A percentile compares a stretch with the other conserved stretches of the same genome.
Conservation (phyloP, 2,329 filamentous ascomycete genomes). For the Metarhizium robertsii region DNA sequence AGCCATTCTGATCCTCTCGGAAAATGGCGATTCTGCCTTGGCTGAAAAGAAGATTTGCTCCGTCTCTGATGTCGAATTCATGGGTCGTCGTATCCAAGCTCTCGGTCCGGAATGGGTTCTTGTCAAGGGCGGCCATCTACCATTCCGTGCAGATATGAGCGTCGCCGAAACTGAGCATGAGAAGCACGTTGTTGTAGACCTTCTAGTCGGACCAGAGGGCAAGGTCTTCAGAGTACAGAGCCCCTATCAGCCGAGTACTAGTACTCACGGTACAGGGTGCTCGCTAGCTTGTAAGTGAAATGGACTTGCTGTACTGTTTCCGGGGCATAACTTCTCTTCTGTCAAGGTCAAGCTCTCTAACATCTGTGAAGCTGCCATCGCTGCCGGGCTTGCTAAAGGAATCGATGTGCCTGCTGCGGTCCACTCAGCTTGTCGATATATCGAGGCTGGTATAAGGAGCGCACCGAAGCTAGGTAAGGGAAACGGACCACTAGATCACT, state of each 20-base stretch:
- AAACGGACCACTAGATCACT: conserved; percentile 68
- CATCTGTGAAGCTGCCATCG: conserved; percentile 53
- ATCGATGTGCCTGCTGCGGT: conserved; percentile 49
- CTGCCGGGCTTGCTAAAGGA: conserved; percentile 59
- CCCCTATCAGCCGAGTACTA: conserved; percentile 60
- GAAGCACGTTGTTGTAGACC: conserved; percentile 61
- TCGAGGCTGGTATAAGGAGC: conserved; percentile 61
- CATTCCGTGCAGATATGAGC: conserved; percentile 55
- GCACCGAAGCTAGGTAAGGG: conserved; percentile 56
- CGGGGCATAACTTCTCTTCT: no score
- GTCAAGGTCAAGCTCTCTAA: neutral
- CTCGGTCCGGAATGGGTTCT: conserved; percentile 75
- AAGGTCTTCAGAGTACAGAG: conserved; percentile 57
- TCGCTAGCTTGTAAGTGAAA: conserved; percentile 68
- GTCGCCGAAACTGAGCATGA: conserved; percentile 51
- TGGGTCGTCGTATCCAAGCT: conserved; percentile 56
- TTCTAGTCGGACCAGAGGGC: conserved; percentile 55
- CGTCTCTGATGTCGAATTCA: conserved; percentile 55
- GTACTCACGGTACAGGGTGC: conserved; percentile 93
- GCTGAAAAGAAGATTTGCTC: conserved; percentile 33
- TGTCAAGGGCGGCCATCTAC: conserved; percentile 85
- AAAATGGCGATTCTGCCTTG: conserved; percentile 28
- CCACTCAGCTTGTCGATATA: conserved; percentile 58
- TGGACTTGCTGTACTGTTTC: neutral
- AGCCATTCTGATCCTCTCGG: conserved; percentile 53